Evolutionary conservation across 192 early-diverging fungal species (phyloP), one percentile per base, ranked within the genome.

Genomic region (Powellomyces hirtus): DNA sequence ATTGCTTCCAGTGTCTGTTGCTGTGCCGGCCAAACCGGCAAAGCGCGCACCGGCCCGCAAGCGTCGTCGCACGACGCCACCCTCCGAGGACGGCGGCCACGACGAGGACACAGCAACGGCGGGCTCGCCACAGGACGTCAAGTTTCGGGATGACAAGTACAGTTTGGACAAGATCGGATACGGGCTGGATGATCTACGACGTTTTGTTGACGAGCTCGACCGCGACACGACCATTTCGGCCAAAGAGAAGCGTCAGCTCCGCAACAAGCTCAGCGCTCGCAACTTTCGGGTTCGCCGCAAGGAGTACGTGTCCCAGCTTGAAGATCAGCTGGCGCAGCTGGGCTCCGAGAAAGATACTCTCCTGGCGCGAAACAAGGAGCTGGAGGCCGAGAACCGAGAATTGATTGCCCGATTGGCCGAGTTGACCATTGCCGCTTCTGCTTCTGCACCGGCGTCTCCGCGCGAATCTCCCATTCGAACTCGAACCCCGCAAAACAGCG

Each of bases 201-300:
- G 20, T 4, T 66, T 66, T 33, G 46, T 66, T 1, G 64, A 66
- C 5, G 52, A 52, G 51, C 64, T 66, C 7, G 64, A 66, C 20
- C 16, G 24, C 52, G 64, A 66, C 36, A 22, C 26, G 38, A 38
- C 51, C 11, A 66, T 66, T n/a, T 38, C 64, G 0, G 34, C 64
- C 7, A 66, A 66, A 27, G 64, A 66, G 36, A 66, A 66, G 35
- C 50, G 64, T 1, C 64, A 66, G 36, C 8, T 66, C 22, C 64
- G 64, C 11, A 66, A 66, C 38, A 66, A 66, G 31, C 42, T 66
- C 6, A 36, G 30, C 24, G 64, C 64, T 1, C 16, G 64, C 16
- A 66, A 66, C 51, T 66, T 66, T 36, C 49, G 64, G 6, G 64
- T 66, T 8, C 49, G 64, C 6, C 29, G 52, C 2, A 66, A 66